Conservation (phyloP, 2,329 filamentous ascomycete genomes). For the Ceratocystis ficicola region DNA sequence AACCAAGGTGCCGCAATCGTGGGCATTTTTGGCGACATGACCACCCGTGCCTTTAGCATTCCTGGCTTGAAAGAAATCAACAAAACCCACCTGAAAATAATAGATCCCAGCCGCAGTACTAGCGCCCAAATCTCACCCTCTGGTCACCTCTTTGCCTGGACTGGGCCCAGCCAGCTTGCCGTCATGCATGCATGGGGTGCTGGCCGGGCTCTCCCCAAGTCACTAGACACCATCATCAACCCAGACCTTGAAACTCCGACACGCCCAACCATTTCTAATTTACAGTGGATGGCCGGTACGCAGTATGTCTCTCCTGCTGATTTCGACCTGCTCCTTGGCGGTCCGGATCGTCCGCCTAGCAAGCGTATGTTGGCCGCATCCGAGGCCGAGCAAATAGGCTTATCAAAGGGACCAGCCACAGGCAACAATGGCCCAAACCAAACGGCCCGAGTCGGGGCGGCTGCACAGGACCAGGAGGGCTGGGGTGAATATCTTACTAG, state of each 20-base stretch:
- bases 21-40: conserved; percentile 73
- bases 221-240: conserved; percentile 67
- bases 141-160: conserved; percentile 79
- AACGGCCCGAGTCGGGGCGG: conserved; percentile 21
- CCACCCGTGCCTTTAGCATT: conserved; percentile 69
- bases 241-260: conserved; percentile 59
- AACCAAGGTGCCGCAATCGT: conserved; percentile 62
- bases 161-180: conserved; percentile 72
- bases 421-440: conserved; percentile 26
- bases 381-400: conserved; percentile 37
- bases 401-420: conserved; percentile 24
- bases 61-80: conserved; percentile 78
- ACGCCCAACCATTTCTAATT: conserved; percentile 82
- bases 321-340: conserved; percentile 81
- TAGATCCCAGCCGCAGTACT: conserved; percentile 61
- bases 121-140: conserved; percentile 60
- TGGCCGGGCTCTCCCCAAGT: conserved; percentile 49
- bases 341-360: conserved; percentile 73
- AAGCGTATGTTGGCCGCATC: conserved; percentile 78
- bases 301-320: conserved; percentile 80
- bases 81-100: conserved; percentile 50
- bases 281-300: conserved; percentile 94
- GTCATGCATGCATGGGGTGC: conserved; percentile 77
- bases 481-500: conserved; percentile 73
- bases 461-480: conserved; percentile 40